Conservation (phyloP, 371 early-diverging fungal species). For the Mucor irregularis region DNA sequence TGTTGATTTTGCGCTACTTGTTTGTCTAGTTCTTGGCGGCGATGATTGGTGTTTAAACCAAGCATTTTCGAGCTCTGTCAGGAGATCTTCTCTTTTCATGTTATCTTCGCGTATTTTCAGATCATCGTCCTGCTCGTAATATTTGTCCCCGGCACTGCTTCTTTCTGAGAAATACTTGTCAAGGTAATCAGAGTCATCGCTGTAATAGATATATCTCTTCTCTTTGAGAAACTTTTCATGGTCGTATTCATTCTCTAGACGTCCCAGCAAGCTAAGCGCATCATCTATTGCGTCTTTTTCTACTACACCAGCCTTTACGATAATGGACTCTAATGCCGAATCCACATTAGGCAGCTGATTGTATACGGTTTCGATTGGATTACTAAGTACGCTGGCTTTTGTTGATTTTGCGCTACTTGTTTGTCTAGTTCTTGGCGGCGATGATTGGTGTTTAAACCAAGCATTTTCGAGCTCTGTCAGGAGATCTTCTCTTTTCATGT, state of each 20-base stretch:
- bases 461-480: slow-evolving; percentile 13
- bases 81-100: background rate
- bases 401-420: background rate
- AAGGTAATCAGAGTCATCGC: background rate
- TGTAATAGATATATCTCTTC: slow-evolving; percentile 4
- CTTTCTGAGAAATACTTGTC: too few relatives aligned
- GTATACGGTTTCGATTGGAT: slow-evolving; percentile 5
- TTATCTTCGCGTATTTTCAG: background rate
- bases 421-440: background rate
- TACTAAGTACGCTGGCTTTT: background rate
- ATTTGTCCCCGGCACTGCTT: background rate
- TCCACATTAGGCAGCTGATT: slow-evolving; percentile 11
- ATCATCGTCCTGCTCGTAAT: background rate
- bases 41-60: slow-evolving; percentile 9
- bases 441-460: slow-evolving; percentile 9
- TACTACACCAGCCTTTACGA: slow-evolving; percentile 10
- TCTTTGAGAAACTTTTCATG: slow-evolving; percentile 13
- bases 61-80: slow-evolving; percentile 13
- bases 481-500: background rate
- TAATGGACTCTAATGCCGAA: slow-evolving; percentile 15
- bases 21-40: background rate
- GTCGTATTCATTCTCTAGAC: slow-evolving; percentile 16
- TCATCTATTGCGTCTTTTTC: slow-evolving; percentile 20
- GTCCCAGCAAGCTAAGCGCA: slow-evolving; percentile 8
- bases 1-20: background rate